Evolutionary conservation across 148 eudicot species (phyloP), one percentile per base, ranked within the genome.

Genomic region (Dysphania ambrosioides): DNA sequence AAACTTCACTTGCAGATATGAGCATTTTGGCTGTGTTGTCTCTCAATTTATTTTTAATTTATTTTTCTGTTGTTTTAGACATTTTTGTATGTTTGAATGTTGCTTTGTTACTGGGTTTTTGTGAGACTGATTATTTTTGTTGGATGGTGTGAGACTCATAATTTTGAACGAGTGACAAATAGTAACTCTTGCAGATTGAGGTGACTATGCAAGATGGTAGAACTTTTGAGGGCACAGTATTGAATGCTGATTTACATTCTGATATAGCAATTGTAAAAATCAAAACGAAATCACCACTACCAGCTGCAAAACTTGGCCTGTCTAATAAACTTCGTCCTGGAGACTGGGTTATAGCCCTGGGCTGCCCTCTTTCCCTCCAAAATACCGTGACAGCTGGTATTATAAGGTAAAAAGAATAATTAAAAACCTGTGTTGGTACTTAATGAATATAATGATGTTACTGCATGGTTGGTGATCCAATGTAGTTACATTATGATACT

Each of bases 181-280:
- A 42, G 16, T 70, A 57, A 56, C 32, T 63, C 5, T 34, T 80
- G 74, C 81, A 94, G 98, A 89, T 94, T 87, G 97, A 94, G 66
- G 98, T 94, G 79, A 91, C 98, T 51, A 82, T 94, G 83, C 98
- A 91, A 85, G 98, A 94, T 86, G 98, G 97, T 73, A 86, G 97
- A 71, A 83, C 86, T 66, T 94, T 85, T 80, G 96, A 89, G 85
- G 98, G 98, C 41, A 90, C 85, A 7, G 95, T 94, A 62, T 79
- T 91, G 79, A 90, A 94, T 90, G 93, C 89, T 72, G 98, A 94
- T 85, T 72, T 87, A 73, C 98, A 94, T 88, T 88, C 96, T 64
- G 98, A 94, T 87, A 87, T 93, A 44, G 98, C 98, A 26, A 82
- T 93, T 51, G 88, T 93, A 32, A 93, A 85, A 78, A 91, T 93